Evolutionary conservation across 768 basidiomycete genomes (phyloP), one percentile per base, ranked within the genome.

Genomic region (Termitomyces sp.): DNA sequence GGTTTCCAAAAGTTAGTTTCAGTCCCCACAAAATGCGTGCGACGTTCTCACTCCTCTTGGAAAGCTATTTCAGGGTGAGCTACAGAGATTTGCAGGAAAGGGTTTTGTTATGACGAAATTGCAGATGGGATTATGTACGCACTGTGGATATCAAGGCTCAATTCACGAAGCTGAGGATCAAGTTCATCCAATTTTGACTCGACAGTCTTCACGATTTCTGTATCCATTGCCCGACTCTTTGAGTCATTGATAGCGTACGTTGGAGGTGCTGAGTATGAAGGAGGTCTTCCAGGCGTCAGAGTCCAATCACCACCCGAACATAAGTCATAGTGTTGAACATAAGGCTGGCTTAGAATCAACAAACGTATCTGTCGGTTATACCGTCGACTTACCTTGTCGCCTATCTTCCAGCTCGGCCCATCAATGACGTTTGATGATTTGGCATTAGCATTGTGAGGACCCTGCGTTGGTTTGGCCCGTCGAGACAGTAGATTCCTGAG

Each of bases 111-210:
- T 49, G 21, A 44, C 24, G 17, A 40, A 0, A 45, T 22, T 21
- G 26, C 22, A 37, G 3, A 12, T 40, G 19, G 9, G 21, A 43
- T 24, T 35, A 45, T 55, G 19, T 38, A 58, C 79, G 57, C 64
- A 90, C 90, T 78, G 63, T 90, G 88, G 35, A 93, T 88, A 28
- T 81, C 72, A 58, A 89, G 65, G 64, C 88, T 90, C 40, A 93
- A 70, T 22, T 77, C 66, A 24, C 88, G 80, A 40, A 93, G 74
- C 49, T 79, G 69, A 6, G 73, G 58, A 51, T 76, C 74, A 14
- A 87, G 69, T 50, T 73, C 65, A 60, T 85, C 77, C 48, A 93
- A 61, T 41, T 72, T 72, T 3, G 65, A 60, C 51, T 85, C 81
- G 54, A 92, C 79, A 7, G 80, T 79, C 26, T 70, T 65, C 45